Evolutionary conservation across 768 basidiomycete genomes (phyloP).

Genomic region (Serendipita vermifera): DNA sequence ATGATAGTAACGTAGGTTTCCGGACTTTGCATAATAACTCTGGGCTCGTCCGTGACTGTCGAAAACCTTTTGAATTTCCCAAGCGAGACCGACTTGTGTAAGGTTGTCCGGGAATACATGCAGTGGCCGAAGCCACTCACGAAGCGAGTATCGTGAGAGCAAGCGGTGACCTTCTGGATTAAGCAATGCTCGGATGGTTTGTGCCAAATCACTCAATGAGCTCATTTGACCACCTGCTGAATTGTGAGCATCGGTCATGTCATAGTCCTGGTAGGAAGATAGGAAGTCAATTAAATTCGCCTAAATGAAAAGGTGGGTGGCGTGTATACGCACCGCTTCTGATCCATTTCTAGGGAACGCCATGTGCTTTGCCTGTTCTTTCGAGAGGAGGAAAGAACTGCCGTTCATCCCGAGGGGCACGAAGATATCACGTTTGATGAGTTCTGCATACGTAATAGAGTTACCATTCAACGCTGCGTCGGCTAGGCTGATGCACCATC

Average conservation of each 20-base stretch:
- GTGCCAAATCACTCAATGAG: background rate
- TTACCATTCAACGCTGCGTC: conserved; percentile 16
- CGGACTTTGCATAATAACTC: background rate
- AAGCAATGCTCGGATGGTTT: background rate
- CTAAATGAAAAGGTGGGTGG: background rate
- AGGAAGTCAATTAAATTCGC: too few relatives aligned
- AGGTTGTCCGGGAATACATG: background rate
- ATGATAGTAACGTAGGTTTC: background rate
- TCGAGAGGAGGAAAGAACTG: conserved; percentile 32
- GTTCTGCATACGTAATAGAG: conserved; percentile 28
- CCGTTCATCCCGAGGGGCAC: conserved; percentile 33
- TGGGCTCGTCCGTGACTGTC: background rate
- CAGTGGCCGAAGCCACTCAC: background rate
- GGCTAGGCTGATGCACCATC: conserved; percentile 27
- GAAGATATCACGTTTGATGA: conserved; percentile 39
- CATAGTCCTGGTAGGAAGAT: too few relatives aligned
- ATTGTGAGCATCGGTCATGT: background rate
- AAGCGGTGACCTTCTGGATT: background rate
- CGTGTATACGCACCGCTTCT: background rate
- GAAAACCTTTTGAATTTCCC: background rate
- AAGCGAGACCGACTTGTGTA: background rate
- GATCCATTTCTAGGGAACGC: conserved; percentile 23
- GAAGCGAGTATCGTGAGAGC: background rate
- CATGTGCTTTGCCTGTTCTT: conserved; percentile 23
- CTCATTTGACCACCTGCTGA: background rate